These are phyloP conservation scores for Diplocarpon mali DNA, from an alignment of 2,329 filamentous ascomycete species.

Conservation along the genomic window DNA sequence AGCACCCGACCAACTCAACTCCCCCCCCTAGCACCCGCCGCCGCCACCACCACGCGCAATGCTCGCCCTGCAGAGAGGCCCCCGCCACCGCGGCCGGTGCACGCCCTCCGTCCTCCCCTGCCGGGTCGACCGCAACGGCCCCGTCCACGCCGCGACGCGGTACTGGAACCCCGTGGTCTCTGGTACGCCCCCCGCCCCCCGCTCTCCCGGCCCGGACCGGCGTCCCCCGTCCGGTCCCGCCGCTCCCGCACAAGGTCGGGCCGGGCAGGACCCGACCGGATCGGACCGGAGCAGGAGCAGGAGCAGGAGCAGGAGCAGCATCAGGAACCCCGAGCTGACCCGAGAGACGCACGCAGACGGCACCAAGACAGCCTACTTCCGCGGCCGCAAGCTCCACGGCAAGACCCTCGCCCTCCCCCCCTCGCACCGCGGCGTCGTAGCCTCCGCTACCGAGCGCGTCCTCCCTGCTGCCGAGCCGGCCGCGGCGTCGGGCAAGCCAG, in stretches of 20 bases:
- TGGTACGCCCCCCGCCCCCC: background rate
- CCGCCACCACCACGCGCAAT: slow-evolving; percentile 6
- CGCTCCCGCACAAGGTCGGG: background rate
- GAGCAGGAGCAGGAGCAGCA: too few species aligned
- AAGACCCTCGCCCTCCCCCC: slow-evolving; percentile 54
- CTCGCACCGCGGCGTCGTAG: slow-evolving; percentile 58
- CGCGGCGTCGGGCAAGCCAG: slow-evolving; percentile 6
- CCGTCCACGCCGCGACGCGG: slow-evolving; percentile 48
- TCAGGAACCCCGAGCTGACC: background rate
- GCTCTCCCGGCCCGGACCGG: background rate
- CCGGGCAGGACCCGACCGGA: background rate
- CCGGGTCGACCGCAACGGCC: slow-evolving; percentile 66
- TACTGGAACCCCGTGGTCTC: slow-evolving; percentile 56
- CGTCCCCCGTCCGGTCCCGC: background rate
- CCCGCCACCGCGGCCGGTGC: slow-evolving; percentile 21
- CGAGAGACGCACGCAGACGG: slow-evolving; percentile 32
- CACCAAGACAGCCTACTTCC: slow-evolving; percentile 52
- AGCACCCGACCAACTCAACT: background rate
- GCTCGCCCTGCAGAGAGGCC: slow-evolving; percentile 23
- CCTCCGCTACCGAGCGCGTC: slow-evolving; percentile 34
- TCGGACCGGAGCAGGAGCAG: too few species aligned
- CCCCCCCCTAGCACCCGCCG: background rate
- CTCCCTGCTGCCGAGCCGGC: slow-evolving; percentile 18
- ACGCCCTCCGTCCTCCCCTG: slow-evolving; percentile 65
- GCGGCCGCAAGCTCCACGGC: slow-evolving; percentile 69